A percentile compares a stretch with the other conserved stretches of the same genome.
phyloP scores from a whole-genome alignment of 2,329 filamentous ascomycete species.

The Botrytis porri region DNA sequence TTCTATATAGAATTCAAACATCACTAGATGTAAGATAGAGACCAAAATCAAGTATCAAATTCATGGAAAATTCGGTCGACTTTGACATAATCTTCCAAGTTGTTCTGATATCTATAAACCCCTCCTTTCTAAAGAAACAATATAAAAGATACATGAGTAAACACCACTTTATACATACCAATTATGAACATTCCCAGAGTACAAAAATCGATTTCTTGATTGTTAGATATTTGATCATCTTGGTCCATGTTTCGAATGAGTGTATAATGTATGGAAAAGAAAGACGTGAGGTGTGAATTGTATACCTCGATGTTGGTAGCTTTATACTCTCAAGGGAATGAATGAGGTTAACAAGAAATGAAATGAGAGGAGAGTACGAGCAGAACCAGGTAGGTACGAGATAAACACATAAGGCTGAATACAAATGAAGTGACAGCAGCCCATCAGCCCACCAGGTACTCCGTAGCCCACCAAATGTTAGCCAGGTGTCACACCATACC shows the following conservation, averaged over 20 bases:
- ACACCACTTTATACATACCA: conserved; percentile 46
- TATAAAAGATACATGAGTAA: background rate
- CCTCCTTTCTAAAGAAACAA: background rate
- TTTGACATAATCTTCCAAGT: background rate
- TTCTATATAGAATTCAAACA: background rate
- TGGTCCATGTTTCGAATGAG: conserved; percentile 16
- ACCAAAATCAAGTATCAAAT: too few species aligned
- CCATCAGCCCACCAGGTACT: background rate
- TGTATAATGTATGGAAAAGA: background rate
- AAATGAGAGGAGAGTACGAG: background rate
- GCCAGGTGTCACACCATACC: background rate
- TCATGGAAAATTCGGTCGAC: background rate
- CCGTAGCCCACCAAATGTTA: background rate
- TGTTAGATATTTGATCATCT: conserved; percentile 31
- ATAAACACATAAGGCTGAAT: background rate
- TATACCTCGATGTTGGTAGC: background rate
- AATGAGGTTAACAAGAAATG: background rate
- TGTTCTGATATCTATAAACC: background rate
- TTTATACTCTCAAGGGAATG: background rate
- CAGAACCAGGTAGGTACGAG: background rate
- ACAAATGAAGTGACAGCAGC: background rate
- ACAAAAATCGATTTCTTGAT: conserved; percentile 59
- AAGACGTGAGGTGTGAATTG: background rate
- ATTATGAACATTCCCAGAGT: conserved; percentile 74
- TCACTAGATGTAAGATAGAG: background rate